Evolutionary conservation across 192 early-diverging fungal genomes (phyloP).

Genomic region (Coemansia sp.): DNA sequence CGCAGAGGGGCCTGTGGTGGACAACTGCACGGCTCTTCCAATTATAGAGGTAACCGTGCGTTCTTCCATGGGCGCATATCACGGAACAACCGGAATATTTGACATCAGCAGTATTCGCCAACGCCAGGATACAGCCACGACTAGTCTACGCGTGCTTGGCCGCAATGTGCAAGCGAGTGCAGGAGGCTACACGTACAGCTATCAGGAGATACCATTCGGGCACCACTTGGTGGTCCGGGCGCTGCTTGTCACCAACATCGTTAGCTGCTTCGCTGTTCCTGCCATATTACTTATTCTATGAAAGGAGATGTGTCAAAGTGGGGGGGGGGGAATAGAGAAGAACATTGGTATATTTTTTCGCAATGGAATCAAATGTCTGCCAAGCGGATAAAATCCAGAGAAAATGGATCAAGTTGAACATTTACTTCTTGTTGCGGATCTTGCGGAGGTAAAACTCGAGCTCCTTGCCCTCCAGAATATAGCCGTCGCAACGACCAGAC

Average conservation of each 20-base stretch:
- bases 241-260: constrained; percentile 43
- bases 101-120: constrained; percentile 40
- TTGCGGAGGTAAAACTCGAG: constrained; percentile 97
- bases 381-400: constrained; percentile 13
- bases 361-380: constrained; percentile 20
- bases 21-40: constrained; percentile 9
- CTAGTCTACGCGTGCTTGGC: not conserved
- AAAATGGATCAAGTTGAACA: constrained; percentile 9
- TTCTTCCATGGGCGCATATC: constrained; percentile 65
- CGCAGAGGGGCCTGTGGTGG: not conserved
- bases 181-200: constrained; percentile 46
- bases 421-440: constrained; percentile 73
- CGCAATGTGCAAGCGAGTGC: constrained; percentile 11
- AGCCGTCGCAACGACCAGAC: constrained; percentile 96
- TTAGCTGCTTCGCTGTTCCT: constrained; percentile 15
- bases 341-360: constrained; percentile 28
- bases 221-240: constrained; percentile 53
- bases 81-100: constrained; percentile 64
- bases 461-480: constrained; percentile 99
- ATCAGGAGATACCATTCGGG: constrained; percentile 56
- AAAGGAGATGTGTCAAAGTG: not conserved
- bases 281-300: constrained; percentile 13
- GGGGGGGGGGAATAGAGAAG: constrained; percentile 6
- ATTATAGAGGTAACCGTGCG: constrained; percentile 63
- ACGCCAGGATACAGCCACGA: not conserved